These are phyloP conservation scores for Fusarium ramigenum DNA, from an alignment of 2,329 filamentous ascomycete genomes.

Conservation along the genomic window DNA sequence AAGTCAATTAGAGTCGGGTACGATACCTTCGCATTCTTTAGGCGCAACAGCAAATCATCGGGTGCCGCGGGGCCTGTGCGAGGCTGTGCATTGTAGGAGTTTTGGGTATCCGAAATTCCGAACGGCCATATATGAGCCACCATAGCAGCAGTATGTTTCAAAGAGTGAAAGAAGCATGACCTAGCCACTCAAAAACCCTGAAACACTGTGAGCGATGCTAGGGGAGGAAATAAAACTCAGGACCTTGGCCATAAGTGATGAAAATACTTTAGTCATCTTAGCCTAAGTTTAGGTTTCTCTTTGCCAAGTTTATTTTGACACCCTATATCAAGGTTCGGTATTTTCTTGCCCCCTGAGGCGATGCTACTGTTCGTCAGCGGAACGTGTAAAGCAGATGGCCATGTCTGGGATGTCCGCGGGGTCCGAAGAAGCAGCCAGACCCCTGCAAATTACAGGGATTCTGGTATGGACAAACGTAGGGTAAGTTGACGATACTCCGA, in stretches of 20 bases:
- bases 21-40: not conserved
- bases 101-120: not conserved
- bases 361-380: not conserved
- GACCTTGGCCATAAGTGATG: no score
- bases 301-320: no score
- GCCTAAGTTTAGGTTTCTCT: no score
- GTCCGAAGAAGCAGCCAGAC: not conserved
- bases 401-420: not conserved
- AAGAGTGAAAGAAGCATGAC: not conserved
- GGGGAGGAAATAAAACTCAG: no score
- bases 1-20: accelerated
- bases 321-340: no score
- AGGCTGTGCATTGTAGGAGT: not conserved
- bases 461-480: no score
- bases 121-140: not conserved
- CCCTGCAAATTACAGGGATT: not conserved
- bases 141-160: not conserved
- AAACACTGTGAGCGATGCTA: no score
- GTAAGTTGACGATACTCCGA: no score
- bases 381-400: not conserved
- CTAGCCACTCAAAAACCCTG: not conserved
- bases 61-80: not conserved
- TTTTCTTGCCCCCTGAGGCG: no score
- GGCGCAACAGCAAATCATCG: not conserved
- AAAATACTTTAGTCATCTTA: no score